phyloP scores from a whole-genome alignment of 805 yeast genomes.

The Candida jianshihensis region DNA sequence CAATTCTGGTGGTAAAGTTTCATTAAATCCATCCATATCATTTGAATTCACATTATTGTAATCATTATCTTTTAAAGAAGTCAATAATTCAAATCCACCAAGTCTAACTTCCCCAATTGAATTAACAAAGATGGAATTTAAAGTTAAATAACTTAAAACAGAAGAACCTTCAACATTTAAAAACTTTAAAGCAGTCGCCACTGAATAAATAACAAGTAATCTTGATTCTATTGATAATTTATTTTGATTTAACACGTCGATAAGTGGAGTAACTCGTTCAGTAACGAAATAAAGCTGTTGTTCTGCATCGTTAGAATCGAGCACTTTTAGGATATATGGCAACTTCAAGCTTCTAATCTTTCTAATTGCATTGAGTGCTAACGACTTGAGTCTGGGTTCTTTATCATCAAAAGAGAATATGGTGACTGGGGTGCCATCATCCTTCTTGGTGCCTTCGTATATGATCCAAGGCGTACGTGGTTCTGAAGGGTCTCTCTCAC shows the following conservation, averaged over 20 bases:
- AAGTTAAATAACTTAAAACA: conserved; percentile 56
- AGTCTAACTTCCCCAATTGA: conserved; percentile 76
- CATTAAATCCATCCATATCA: neutral
- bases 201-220: conserved; percentile 48
- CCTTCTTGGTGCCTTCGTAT: conserved; percentile 48
- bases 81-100: conserved; percentile 70
- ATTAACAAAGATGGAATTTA: conserved; percentile 56
- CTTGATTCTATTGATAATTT: conserved; percentile 30
- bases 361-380: conserved; percentile 38
- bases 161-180: conserved; percentile 49
- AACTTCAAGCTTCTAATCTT: conserved; percentile 51
- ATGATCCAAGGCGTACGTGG: conserved; percentile 52
- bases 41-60: neutral
- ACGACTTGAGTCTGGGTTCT: conserved; percentile 26
- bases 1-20: conserved; percentile 1
- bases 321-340: conserved; percentile 60
- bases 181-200: conserved; percentile 48
- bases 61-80: conserved; percentile 34
- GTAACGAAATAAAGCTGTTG: conserved; percentile 48
- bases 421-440: conserved; percentile 45
- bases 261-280: conserved; percentile 56
- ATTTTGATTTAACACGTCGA: conserved; percentile 28
- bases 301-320: conserved; percentile 63
- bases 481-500: conserved; percentile 24
- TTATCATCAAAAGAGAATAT: conserved; percentile 57